These are phyloP conservation scores for Cymbopogon flexuosus DNA, from an alignment of 202 grass and related monocot genomes.

Conservation along the genomic window DNA sequence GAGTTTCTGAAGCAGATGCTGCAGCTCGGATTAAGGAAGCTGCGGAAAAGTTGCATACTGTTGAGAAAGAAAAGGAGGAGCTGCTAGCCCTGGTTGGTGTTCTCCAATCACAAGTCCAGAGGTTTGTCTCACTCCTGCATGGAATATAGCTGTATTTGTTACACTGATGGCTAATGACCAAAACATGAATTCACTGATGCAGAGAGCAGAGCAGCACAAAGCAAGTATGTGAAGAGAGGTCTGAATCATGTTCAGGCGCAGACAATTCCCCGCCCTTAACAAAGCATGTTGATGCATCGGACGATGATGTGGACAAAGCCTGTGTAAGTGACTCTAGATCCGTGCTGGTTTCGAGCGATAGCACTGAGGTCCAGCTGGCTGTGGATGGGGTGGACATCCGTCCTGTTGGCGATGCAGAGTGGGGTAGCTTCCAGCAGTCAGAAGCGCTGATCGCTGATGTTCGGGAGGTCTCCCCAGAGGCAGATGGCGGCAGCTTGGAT, in stretches of 20 bases:
- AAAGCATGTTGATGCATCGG: slow-evolving; percentile 73
- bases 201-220: slow-evolving; percentile 75
- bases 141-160: not conserved
- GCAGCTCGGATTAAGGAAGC: slow-evolving; percentile 55
- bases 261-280: slow-evolving; percentile 65
- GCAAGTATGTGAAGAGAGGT: slow-evolving; percentile 64
- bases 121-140: slow-evolving; percentile 40
- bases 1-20: slow-evolving; percentile 57
- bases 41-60: slow-evolving; percentile 50
- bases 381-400: slow-evolving; percentile 72
- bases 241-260: slow-evolving; percentile 57
- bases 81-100: slow-evolving; percentile 59
- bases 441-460: slow-evolving; percentile 75
- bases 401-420: slow-evolving; percentile 57
- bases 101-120: slow-evolving; percentile 88
- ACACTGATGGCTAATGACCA: not conserved
- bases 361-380: slow-evolving; percentile 50
- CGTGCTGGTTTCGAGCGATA: slow-evolving; percentile 46
- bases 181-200: slow-evolving; percentile 12
- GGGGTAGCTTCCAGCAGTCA: slow-evolving; percentile 50
- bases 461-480: slow-evolving; percentile 67
- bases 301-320: slow-evolving; percentile 91
- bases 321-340: slow-evolving; percentile 64
- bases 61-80: slow-evolving; percentile 69
- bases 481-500: slow-evolving; percentile 70